Evolutionary conservation across 192 early-diverging fungal genomes (phyloP), one percentile per base, ranked within the genome.

Genomic region (Diversispora epigaea): DNA sequence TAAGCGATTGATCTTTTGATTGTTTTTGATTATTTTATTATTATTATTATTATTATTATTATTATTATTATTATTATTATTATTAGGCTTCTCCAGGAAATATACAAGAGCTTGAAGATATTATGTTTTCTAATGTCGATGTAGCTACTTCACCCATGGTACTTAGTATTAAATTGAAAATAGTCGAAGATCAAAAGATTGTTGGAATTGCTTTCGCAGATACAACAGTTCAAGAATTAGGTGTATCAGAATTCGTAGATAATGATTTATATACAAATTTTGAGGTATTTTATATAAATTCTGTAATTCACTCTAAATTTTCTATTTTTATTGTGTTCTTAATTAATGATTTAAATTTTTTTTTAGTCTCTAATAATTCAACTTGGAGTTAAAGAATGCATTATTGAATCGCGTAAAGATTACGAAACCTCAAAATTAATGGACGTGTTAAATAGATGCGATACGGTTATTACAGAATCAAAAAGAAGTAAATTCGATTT

Each of bases 21-120:
- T 22, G 14, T 11, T 9, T 55, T 71, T 58, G 10, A 21, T 44
- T n/a, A 12, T 40, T 8, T 17, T 3, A 39, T 71, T 15, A 32
- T 56, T 25, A 4, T 21, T 40, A 17, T 8, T 11, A 14, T 40
- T 14, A 43, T 21, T 70, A 21, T 17, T 21, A 4, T 47, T 12
- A 52, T 25, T 41, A 15, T 14, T 1, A 41, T 2, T 0, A 25
- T 22, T 45, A 45, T 21, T 22, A 44, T 17, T 17, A 50, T 45
- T 60, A 25, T n/a, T 70, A 86, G 79, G 97, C 95, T n/a, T 98
- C 96, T 0, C 97, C 97, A 14, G 97, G 97, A 52, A 97, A 99
- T 70, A 77, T 98, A 61, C 90, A 93, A 77, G 89, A 92, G 47
- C 85, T 99, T 21, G 96, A 99, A 76, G 95, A 98, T 76, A 76